These are phyloP conservation scores for Lichtheimia ornata DNA, from an alignment of 371 early-diverging fungal species.

Conservation along the genomic window DNA sequence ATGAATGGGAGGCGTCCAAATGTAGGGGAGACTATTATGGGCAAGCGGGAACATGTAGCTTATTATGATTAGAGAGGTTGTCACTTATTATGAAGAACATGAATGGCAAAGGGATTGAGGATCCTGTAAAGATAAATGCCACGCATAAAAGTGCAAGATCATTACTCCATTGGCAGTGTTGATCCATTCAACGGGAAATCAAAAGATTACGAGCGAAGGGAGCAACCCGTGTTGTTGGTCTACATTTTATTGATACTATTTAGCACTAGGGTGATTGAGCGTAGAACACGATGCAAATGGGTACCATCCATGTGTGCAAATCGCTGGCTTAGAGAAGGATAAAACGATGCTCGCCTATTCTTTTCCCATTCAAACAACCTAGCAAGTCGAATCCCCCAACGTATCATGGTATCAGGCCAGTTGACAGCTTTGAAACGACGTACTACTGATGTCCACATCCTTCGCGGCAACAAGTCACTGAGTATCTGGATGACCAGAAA, in stretches of 20 bases:
- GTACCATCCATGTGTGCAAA: conserved; percentile 15
- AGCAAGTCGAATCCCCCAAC: conserved; percentile 27
- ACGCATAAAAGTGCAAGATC: too few relatives aligned
- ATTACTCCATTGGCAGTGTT: too few relatives aligned
- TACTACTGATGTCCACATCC: conserved; percentile 21
- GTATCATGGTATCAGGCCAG: conserved; percentile 23
- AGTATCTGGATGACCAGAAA: conserved; percentile 30
- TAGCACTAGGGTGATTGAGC: conserved; percentile 7
- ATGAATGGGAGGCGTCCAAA: too few relatives aligned
- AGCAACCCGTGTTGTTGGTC: too few relatives aligned
- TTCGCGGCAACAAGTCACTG: conserved; percentile 30
- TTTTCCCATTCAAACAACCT: conserved; percentile 43
- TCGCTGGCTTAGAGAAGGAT: conserved; percentile 13
- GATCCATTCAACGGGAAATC: too few relatives aligned
- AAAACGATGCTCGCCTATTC: conserved; percentile 31
- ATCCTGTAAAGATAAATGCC: too few relatives aligned
- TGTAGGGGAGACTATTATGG: too few relatives aligned
- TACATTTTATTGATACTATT: neutral
- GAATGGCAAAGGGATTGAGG: too few relatives aligned
- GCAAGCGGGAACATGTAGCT: too few relatives aligned
- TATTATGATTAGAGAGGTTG: too few relatives aligned
- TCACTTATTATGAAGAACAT: too few relatives aligned
- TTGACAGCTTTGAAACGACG: conserved; percentile 17
- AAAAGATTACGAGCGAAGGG: too few relatives aligned
- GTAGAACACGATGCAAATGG: conserved; percentile 10